Base-by-base conservation (phyloP, 2,329 filamentous ascomycete species). In the Didymosphaeria variabile region DNA sequence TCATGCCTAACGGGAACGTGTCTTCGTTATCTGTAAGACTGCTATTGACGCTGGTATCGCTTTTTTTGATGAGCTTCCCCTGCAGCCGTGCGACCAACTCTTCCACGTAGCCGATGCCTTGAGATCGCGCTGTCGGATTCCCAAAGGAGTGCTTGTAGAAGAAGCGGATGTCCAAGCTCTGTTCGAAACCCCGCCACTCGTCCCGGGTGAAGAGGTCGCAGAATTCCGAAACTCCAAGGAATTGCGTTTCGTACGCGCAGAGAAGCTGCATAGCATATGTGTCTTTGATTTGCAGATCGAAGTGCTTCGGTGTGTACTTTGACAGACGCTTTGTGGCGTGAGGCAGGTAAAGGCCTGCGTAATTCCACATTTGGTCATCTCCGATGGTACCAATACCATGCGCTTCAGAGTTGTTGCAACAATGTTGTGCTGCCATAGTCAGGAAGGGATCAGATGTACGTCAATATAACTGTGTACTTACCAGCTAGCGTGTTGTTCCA, bases 121-220 rank as follows among this genome's bases (percentile, higher is more conserved):
- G 83, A 5, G 83, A 82, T 21, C 84, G 81, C 29, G 82, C 84
- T 0, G 80, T 84, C 1, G 84, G 83, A 13, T 82, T 82, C 32
- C 83, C 83, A 60, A 72, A 83, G 12, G 72, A 74, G 60, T 81
- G 83, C 65, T 83, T 80, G 61, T 78, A 81, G 72, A 78, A 80
- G 76, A 83, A 87, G 56, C 83, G 81, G 38, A 85, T 79, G 63
- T 87, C 85, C 10, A 86, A 72, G 3, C 81, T 82, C 62, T 83
- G 82, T 59, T 85, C 85, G 67, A 84, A 87, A 19, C 82, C 83
- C 21, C 78, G 72, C 85, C 85, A 87, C 68, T 87, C 85, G 52
- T 84, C 80, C 47, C 80, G 77, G 0, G 84, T 86, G 73, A 87
- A 87, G 29, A 86, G 78, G 21, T 69, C 65, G 73, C 85, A 87